A percentile compares a stretch with the other conserved stretches of the same genome.
phyloP scores from a whole-genome alignment of 768 basidiomycete genomes.

The Rhizopogon rudus region DNA sequence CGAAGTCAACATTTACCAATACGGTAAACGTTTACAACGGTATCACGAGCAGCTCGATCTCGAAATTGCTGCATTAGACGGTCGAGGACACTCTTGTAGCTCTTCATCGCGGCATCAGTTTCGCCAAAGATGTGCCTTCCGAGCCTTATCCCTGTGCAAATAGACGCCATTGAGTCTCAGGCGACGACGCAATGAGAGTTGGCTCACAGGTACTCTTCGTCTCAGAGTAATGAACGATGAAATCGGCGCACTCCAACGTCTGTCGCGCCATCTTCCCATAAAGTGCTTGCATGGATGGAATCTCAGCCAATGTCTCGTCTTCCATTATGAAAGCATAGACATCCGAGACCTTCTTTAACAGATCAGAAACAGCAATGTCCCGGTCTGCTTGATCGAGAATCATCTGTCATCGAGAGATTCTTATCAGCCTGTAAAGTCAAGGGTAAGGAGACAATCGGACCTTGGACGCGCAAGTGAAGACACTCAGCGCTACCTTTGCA shows the following conservation, averaged over 20 bases:
- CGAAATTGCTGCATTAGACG: neutral
- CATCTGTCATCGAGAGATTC: neutral
- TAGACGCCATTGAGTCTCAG: neutral
- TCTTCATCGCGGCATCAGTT: neutral
- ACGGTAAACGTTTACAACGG: neutral
- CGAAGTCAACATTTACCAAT: neutral
- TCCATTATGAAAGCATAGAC: slow-evolving; percentile 1
- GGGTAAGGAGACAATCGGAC: neutral
- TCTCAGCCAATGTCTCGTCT: neutral
- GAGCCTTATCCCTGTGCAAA: neutral
- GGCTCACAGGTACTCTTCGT: slow-evolving; percentile 3
- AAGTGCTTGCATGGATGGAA: neutral
- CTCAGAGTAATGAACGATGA: slow-evolving; percentile 3
- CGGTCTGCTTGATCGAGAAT: neutral
- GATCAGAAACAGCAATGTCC: neutral
- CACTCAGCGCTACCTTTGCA: neutral
- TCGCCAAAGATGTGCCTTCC: neutral
- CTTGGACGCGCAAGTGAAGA: neutral
- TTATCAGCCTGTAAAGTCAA: neutral
- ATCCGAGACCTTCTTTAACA: neutral
- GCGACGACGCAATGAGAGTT: neutral
- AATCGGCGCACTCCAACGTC: slow-evolving; percentile 3
- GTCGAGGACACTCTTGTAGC: neutral
- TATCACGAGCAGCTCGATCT: neutral
- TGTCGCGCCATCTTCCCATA: neutral